Evolutionary conservation across 2,329 filamentous ascomycete genomes (phyloP).

Genomic region (Madurella mycetomatis): DNA sequence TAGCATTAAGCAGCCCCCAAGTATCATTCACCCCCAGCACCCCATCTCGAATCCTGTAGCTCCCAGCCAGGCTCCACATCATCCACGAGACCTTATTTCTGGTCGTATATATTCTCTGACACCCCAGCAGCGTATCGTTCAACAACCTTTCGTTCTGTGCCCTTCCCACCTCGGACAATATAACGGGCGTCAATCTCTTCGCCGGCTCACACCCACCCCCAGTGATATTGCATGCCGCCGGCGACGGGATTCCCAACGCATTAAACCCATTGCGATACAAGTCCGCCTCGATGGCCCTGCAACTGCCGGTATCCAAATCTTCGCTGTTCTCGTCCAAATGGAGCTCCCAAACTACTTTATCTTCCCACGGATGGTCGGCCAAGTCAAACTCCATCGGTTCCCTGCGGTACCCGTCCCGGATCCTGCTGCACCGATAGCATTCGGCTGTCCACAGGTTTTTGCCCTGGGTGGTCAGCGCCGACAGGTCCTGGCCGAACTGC

Average conservation of each 20-base stretch:
- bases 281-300: not conserved
- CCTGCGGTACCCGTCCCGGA: not conserved
- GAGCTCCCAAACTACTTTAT: not conserved
- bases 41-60: conserved; percentile 42
- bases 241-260: conserved; percentile 36
- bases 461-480: conserved; percentile 34
- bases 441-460: conserved; percentile 35
- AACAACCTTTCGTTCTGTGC: conserved; percentile 39
- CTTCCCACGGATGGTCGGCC: not conserved
- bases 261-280: not conserved
- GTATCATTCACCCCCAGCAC: conserved; percentile 43
- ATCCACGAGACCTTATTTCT: conserved; percentile 45
- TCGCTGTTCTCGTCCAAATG: not conserved
- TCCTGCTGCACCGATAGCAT: not conserved
- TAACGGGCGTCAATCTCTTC: conserved; percentile 41
- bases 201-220: conserved; percentile 31
- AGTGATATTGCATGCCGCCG: conserved; percentile 40
- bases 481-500: conserved; percentile 44
- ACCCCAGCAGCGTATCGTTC: conserved; percentile 43
- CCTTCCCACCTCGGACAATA: conserved; percentile 46
- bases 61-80: conserved; percentile 46
- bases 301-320: not conserved
- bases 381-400: not conserved
- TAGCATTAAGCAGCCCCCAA: conserved; percentile 44
- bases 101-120: conserved; percentile 41